phyloP scores from a whole-genome alignment of 2,329 filamentous ascomycete genomes.

The Talaromyces sp. region DNA sequence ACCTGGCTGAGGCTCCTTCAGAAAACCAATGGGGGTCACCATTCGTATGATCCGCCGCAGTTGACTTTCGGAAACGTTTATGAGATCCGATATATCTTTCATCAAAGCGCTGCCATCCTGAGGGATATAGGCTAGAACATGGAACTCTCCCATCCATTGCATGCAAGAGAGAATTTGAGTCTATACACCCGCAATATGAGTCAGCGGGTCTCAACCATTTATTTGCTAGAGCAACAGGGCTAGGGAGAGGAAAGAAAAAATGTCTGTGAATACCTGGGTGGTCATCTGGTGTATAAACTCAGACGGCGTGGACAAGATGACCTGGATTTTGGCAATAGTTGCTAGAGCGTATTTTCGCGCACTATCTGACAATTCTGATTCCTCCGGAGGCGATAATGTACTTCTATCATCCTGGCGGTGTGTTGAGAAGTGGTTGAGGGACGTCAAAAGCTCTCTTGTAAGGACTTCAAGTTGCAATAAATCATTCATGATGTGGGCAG shows the following conservation, averaged over 20 bases:
- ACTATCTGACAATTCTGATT: neutral
- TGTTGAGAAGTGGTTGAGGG: neutral
- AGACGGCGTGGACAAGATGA: constrained; percentile 23
- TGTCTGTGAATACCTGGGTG: constrained; percentile 12
- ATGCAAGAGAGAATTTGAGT: constrained; percentile 39
- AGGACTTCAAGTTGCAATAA: neutral
- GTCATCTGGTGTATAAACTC: constrained; percentile 28
- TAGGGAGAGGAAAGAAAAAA: neutral
- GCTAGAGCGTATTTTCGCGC: constrained; percentile 4
- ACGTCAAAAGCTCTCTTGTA: constrained; percentile 1
- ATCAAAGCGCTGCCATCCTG: constrained; percentile 32
- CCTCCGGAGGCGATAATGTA: neutral
- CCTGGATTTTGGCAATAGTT: constrained; percentile 7
- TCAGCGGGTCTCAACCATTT: neutral
- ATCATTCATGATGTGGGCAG: neutral
- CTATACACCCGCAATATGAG: constrained; percentile 10
- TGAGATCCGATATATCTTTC: constrained; percentile 44
- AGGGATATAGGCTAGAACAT: constrained; percentile 46
- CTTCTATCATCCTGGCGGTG: constrained; percentile 3
- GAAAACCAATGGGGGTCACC: constrained; percentile 34
- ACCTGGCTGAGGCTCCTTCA: constrained; percentile 32
- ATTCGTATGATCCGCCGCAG: constrained; percentile 38
- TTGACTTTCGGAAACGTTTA: constrained; percentile 38
- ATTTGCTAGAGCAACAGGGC: neutral
- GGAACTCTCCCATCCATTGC: constrained; percentile 46